Conservation (phyloP, 106 monocot species). For the Dendrobium officinale region DNA sequence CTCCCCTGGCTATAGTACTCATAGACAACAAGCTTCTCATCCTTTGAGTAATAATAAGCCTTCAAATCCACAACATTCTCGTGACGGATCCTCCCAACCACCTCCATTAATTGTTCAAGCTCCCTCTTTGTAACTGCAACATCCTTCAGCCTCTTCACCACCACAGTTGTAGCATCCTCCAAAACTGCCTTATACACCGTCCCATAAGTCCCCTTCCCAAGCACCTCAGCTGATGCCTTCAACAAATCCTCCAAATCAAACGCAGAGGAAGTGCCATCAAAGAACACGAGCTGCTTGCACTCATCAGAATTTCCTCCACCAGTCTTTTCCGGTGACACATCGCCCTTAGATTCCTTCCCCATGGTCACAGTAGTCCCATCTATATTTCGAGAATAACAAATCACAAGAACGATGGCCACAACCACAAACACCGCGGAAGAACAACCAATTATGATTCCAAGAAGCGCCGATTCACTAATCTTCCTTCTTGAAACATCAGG, state of each 20-base stretch:
- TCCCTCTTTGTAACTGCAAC: conserved; percentile 70
- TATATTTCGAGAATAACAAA: conserved; percentile 10
- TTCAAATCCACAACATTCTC: conserved; percentile 63
- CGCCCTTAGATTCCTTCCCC: conserved; percentile 31
- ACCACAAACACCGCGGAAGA: conserved; percentile 16
- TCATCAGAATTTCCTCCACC: conserved; percentile 25
- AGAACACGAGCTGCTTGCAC: conserved; percentile 67
- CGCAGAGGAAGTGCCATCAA: conserved; percentile 53
- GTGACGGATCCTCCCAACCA: conserved; percentile 56
- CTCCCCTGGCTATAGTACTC: conserved; percentile 62
- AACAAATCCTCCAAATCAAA: conserved; percentile 83
- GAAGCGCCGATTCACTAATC: conserved; percentile 24
- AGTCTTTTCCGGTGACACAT: conserved; percentile 51
- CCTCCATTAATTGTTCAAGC: conserved; percentile 93
- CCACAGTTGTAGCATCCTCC: conserved; percentile 78
- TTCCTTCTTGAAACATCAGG: not conserved
- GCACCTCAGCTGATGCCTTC: conserved; percentile 76
- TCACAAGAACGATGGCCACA: conserved; percentile 11
- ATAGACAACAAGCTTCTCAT: conserved; percentile 79
- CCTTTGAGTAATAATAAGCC: conserved; percentile 93
- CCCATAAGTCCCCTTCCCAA: conserved; percentile 82
- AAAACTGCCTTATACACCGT: conserved; percentile 71
- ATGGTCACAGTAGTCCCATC: not conserved
- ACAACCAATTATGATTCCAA: conserved; percentile 37
- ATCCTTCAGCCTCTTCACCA: conserved; percentile 89